Base-by-base conservation (phyloP, 225 moss, liverwort and hornwort species). In the Physcomitrium patens region DNA sequence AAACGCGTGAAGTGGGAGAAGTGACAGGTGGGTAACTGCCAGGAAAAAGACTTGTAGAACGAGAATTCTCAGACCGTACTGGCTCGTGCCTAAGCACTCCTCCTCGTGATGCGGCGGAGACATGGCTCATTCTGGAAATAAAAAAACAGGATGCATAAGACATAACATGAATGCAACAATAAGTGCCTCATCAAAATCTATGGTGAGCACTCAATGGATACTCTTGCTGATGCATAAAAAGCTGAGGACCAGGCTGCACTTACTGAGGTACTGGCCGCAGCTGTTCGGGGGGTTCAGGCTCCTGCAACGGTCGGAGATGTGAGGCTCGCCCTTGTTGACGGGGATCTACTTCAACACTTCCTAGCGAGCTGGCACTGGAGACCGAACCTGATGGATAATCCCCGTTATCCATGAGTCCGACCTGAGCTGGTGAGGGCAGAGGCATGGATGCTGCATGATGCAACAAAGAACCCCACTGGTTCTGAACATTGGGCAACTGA, bases 311-410 rank as follows among this genome's bases (percentile, higher is more conserved):
- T 51, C 94, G 90, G 65, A 99, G 78, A 77, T 94, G 90, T 15
- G 95, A 99, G 57, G 86, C 79, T 15, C 92, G 84, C 61, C 59
- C 84, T 63, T 82, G 92, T 80, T 74, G 89, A 74, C 93, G 88
- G n/a, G 90, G 85, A 31, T 92, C 96, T 69, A 86, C 91, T 62
- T 95, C 97, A 56, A 85, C 90, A 60, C 84, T 84, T 6, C 93
- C 97, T 10, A 93, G 87, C n/a, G 97, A 99, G 75, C 95, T 99
- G 0, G 67, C 93, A 78, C 97, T 99, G 55, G 97, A 99, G 76
- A 89, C 91, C 11, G 95, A 93, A 67, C 90, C 94, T 8, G 97
- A 99, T 12, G 84, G 91, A 51, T 83, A 90, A 37, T 89, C 93
- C 23, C 76, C 79, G 79, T 95, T 95, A 28, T 87, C 80, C 42